Evolutionary conservation across 306 rosid species (phyloP).

Genomic region (Quercus dentata): DNA sequence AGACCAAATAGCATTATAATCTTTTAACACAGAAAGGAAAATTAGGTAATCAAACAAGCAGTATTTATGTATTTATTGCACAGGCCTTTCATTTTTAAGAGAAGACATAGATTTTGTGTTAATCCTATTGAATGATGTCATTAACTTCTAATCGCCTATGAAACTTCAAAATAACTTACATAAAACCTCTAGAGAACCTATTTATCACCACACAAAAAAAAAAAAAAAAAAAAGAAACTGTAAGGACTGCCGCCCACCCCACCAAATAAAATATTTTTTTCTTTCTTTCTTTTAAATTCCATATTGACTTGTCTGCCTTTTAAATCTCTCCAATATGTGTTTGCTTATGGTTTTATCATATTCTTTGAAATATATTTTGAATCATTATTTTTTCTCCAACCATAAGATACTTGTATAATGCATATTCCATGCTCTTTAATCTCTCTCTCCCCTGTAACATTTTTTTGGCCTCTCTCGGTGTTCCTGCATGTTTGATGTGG

Average conservation of each 20-base stretch:
- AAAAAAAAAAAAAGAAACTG: neutral
- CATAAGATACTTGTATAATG: neutral
- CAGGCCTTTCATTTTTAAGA: neutral
- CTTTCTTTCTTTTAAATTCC: neutral
- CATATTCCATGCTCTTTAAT: neutral
- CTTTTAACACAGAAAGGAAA: neutral
- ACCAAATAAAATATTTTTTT: neutral
- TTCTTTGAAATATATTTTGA: no score
- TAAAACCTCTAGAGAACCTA: neutral
- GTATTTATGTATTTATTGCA: neutral
- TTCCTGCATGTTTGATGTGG: no score
- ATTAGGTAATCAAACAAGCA: neutral
- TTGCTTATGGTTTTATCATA: neutral
- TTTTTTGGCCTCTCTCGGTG: neutral
- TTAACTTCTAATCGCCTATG: neutral
- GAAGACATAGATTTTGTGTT: neutral
- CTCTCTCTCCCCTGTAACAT: neutral
- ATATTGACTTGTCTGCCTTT: neutral
- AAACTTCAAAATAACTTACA: neutral
- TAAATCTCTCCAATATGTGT: neutral
- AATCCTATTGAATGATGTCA: neutral
- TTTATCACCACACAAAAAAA: neutral
- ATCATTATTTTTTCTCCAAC: neutral
- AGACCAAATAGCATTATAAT: neutral
- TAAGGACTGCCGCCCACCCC: neutral